phyloP scores from a whole-genome alignment of 129 eudicot genomes.

The Artemisia tridentata region DNA sequence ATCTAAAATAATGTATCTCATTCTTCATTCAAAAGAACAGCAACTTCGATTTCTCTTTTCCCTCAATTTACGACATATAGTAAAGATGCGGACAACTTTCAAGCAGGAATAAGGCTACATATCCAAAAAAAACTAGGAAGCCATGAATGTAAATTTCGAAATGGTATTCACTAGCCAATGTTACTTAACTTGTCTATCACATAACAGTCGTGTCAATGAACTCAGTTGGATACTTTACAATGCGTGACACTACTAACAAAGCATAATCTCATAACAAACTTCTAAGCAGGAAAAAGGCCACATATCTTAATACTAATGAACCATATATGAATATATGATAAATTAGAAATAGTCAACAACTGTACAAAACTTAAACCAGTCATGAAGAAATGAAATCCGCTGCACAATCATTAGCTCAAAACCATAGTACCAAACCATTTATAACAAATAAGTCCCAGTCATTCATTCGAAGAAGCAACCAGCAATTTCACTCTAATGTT shows the following conservation, averaged over 20 bases:
- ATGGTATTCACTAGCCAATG: not conserved
- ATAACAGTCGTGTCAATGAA: not conserved
- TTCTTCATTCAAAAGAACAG: too few species aligned
- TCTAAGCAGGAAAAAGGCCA: not conserved
- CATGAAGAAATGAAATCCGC: too few species aligned
- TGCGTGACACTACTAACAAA: not conserved
- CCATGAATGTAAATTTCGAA: too few species aligned
- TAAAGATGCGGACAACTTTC: too few species aligned
- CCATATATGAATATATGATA: not conserved
- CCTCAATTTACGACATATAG: too few species aligned
- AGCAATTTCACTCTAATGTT: too few species aligned
- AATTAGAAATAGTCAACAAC: not conserved
- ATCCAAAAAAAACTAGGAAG: too few species aligned
- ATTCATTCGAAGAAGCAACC: too few species aligned
- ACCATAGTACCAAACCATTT: not conserved
- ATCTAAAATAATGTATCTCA: too few species aligned
- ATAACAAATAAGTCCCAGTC: too few species aligned
- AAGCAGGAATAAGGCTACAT: too few species aligned
- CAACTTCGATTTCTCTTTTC: too few species aligned
- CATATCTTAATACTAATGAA: not conserved
- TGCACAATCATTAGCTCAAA: not conserved
- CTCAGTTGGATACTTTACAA: not conserved
- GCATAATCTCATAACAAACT: not conserved
- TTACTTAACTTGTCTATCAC: not conserved
- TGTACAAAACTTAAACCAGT: not conserved